Evolutionary conservation across 352 stramenopile species (phyloP), one percentile per base, ranked within the genome.

Genomic region (Peronosclerospora sorghi): DNA sequence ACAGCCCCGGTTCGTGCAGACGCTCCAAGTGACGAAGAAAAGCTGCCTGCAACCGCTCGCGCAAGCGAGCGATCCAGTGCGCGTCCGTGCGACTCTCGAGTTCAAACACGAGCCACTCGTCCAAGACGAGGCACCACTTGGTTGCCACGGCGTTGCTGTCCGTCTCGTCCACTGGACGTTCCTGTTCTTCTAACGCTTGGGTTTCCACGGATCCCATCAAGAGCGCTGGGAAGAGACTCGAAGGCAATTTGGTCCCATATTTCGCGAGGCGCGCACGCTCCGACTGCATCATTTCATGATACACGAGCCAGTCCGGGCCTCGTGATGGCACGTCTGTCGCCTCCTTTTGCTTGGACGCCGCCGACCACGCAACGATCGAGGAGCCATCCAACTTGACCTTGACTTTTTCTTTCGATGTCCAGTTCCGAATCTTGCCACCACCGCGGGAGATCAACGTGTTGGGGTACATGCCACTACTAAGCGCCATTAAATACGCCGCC

Each of bases 281-380:
- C 2, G 71, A 81, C 45, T 90, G 78, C 69, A 85, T 85, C 78
- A 90, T 90, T 54, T 86, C 78, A 40, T 90, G 74, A 41, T 84
- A 90, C 41, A 84, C 61, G 8, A 85, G 66, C 74, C 74, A 90
- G 38, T 90, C 66, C 20, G 74, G n/a, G n/a, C n/a, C n/a, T n/a
- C n/a, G n/a, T n/a, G n/a, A n/a, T n/a, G n/a, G n/a, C n/a, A n/a
- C n/a, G n/a, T n/a, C n/a, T n/a, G n/a, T n/a, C n/a, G n/a, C n/a
- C n/a, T n/a, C n/a, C 34, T 61, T 73, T 40, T 63, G 49, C 27
- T 60, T 46, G 1, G 27, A 26, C 45, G 47, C 54, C 18, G 40
- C 48, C 21, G 41, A 39, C 60, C 56, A 72, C n/a, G 59, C 47
- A 4, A 85, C 48, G 56, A 83, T 74, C 12, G 71, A 86, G 14